phyloP scores from a whole-genome alignment of 306 rosid genomes.

The barrel medic (Medicago truncatula) region DNA sequence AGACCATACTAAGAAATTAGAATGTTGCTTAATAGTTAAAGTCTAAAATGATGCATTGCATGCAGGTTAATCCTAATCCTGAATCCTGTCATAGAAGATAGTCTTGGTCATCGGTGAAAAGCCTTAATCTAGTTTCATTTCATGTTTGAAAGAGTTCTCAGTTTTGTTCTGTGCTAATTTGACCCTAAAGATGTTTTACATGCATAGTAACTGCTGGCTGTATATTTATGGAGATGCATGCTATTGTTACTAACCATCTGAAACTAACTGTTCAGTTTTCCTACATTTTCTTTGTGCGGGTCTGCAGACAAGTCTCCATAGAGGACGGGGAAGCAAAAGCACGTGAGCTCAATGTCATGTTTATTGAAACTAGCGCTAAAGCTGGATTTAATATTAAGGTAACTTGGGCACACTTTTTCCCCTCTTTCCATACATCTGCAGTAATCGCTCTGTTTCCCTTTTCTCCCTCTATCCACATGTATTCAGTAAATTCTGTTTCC shows the following conservation, averaged over 20 bases:
- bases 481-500: background rate
- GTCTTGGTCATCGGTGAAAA: background rate
- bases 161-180: background rate
- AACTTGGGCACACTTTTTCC: background rate
- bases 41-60: background rate
- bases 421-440: background rate
- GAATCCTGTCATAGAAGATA: background rate
- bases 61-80: background rate
- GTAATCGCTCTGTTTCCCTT: background rate
- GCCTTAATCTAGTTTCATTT: background rate
- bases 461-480: background rate
- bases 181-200: background rate
- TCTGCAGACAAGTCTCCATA: slow-evolving; percentile 71
- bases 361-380: slow-evolving; percentile 81
- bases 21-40: no score
- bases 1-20: background rate
- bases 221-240: background rate
- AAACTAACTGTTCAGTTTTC: background rate
- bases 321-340: slow-evolving; percentile 90
- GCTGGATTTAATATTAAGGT: slow-evolving; percentile 92
- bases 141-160: background rate
- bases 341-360: slow-evolving; percentile 73
- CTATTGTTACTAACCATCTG: background rate
- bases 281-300: background rate
- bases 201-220: background rate